Conservation (phyloP, 2,329 filamentous ascomycete species). For the Rhynchosporium agropyri region DNA sequence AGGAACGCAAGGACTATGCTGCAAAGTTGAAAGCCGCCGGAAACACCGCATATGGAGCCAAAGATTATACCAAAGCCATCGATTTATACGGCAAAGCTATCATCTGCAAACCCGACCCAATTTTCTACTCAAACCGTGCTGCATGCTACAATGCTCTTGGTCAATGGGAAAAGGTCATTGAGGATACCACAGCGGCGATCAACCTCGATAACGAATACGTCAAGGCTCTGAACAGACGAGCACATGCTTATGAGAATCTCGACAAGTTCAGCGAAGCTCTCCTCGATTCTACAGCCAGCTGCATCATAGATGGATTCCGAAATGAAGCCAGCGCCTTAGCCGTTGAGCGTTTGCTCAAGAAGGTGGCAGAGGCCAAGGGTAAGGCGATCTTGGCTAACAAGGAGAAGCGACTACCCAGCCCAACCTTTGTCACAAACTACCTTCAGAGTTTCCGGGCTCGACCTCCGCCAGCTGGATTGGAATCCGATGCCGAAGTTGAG, state of each 20-base stretch:
- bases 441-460: conserved; percentile 95
- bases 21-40: conserved; percentile 91
- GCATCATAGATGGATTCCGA: conserved; percentile 97
- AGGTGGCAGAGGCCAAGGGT: conserved; percentile 93
- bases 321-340: conserved; percentile 86
- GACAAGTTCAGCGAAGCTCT: conserved; percentile 91
- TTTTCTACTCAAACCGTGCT: conserved; percentile 98
- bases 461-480: conserved; percentile 77
- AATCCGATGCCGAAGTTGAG: conserved; percentile 75
- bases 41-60: conserved; percentile 93
- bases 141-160: conserved; percentile 94
- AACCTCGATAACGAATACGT: conserved; percentile 93
- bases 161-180: conserved; percentile 94
- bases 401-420: conserved; percentile 84
- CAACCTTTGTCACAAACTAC: conserved; percentile 98
- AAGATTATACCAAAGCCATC: conserved; percentile 92
- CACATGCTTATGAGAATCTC: conserved; percentile 94
- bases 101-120: conserved; percentile 93
- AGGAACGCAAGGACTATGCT: conserved; percentile 84
- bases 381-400: conserved; percentile 83
- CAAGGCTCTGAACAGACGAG: conserved; percentile 94
- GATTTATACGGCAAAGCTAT: conserved; percentile 95
- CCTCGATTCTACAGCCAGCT: conserved; percentile 96
- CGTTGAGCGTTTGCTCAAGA: conserved; percentile 92
- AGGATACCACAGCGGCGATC: conserved; percentile 94